Evolutionary conservation across 345 rosid species (phyloP), one percentile per base, ranked within the genome.

Genomic region (Euphorbia tirucalli): DNA sequence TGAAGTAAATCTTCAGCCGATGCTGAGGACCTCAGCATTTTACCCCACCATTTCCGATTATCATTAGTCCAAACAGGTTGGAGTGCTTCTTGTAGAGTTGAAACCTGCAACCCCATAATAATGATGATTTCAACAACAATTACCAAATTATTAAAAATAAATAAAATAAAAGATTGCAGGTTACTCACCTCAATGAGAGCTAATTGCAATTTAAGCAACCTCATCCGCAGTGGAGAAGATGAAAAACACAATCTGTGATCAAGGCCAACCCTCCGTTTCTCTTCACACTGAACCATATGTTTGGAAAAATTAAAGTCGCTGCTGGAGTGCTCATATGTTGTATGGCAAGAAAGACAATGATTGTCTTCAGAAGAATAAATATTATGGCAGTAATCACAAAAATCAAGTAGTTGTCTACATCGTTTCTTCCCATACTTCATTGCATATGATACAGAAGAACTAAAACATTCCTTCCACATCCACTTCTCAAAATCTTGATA

Each of bases 401-500:
- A 64, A 60, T 68, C 61, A 24, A 87, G 78, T 21, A 90, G 80
- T 31, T 81, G 87, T 65, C 25, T 57, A 78, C 88, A 75, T 81
- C 83, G 78, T 80, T 82, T 86, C 62, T 85, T 85, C 79, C 87
- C 93, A 75, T 77, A 85, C 83, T 89, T 85, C 49, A 30, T 64
- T 66, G 96, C 87, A 24, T 71, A 80, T 68, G 87, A 78, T 25
- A 68, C 56, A 0, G 61, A 72, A 7, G 88, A 78, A 80, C 70
- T 72, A 67, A 66, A 57, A 78, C 90, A 81, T 61, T 86, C 90
- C 39, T 80, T 88, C 87, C 93, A 85, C 83, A 90, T 85, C 96
- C 96, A 93, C 71, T 79, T 89, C 85, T 90, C 95, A 56, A 87
- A 89, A 68, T 85, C 96, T 71, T 80, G 82, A 71, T 86, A 89